Conservation (phyloP, 768 basidiomycete species). For the Goffeauzyma gilvescens region DNA sequence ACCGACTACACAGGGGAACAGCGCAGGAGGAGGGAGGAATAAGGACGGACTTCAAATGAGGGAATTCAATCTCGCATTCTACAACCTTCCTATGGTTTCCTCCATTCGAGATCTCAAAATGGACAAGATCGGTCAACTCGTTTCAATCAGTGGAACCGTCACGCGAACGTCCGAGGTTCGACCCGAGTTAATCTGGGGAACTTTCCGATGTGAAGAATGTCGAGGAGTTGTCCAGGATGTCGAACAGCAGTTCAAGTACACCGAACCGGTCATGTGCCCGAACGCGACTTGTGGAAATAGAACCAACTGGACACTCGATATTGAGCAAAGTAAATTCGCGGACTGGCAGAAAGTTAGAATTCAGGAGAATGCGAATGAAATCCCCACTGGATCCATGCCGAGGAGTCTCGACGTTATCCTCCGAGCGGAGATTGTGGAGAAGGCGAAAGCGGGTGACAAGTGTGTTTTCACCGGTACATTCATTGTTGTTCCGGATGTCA, state of each 20-base stretch:
- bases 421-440: slow-evolving; percentile 84
- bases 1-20: too few species aligned
- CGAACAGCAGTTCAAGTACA: slow-evolving; percentile 99
- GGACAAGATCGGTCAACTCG: slow-evolving; percentile 78
- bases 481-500: slow-evolving; percentile 95
- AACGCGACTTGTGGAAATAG: slow-evolving; percentile 89
- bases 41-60: slow-evolving; percentile 48
- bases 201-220: slow-evolving; percentile 81
- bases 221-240: slow-evolving; percentile 70
- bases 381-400: slow-evolving; percentile 96
- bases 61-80: slow-evolving; percentile 89
- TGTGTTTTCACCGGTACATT: slow-evolving; percentile 95
- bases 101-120: slow-evolving; percentile 86
- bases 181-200: slow-evolving; percentile 81
- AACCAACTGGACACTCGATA: slow-evolving; percentile 74
- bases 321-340: slow-evolving; percentile 87
- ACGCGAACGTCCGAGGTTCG: slow-evolving; percentile 94
- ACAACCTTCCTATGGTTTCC: slow-evolving; percentile 77
- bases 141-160: slow-evolving; percentile 91
- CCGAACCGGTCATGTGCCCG: slow-evolving; percentile 88
- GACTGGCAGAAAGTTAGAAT: slow-evolving; percentile 99
- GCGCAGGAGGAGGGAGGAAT: too few species aligned
- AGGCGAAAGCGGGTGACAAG: slow-evolving; percentile 98
- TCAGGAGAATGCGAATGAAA: slow-evolving; percentile 96
- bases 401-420: slow-evolving; percentile 84